Evolutionary conservation across 2,329 filamentous ascomycete species (phyloP).

Genomic region (Mollisiaceae sp.): DNA sequence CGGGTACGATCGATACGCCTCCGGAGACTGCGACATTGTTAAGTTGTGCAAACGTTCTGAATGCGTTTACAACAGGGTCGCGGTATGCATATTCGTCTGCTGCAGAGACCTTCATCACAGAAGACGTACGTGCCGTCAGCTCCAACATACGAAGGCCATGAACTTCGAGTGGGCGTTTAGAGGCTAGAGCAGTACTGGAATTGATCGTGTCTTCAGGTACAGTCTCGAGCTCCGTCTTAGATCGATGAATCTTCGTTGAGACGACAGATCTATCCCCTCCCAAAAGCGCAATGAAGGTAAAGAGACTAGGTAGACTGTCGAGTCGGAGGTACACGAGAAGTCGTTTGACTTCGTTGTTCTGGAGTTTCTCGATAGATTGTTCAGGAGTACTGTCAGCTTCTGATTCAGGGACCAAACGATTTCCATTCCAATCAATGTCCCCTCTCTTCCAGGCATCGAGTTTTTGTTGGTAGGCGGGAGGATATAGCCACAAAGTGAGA

Average conservation of each 20-base stretch:
- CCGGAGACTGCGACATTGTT: slow-evolving; percentile 84
- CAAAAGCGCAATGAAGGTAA: slow-evolving; percentile 82
- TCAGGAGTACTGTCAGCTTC: slow-evolving; percentile 43
- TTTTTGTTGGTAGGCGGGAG: slow-evolving; percentile 76
- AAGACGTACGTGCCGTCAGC: slow-evolving; percentile 89
- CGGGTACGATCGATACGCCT: slow-evolving; percentile 79
- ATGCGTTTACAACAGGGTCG: slow-evolving; percentile 90
- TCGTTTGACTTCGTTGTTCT: slow-evolving; percentile 59
- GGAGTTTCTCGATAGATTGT: slow-evolving; percentile 53
- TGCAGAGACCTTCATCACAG: slow-evolving; percentile 92
- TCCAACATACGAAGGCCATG: slow-evolving; percentile 87
- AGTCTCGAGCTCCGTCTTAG: slow-evolving; percentile 40
- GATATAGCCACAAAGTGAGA: slow-evolving; percentile 74
- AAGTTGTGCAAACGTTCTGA: slow-evolving; percentile 84
- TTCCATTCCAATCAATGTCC: slow-evolving; percentile 88
- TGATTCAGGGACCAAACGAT: slow-evolving; percentile 46
- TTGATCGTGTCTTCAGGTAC: slow-evolving; percentile 38
- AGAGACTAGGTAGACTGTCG: slow-evolving; percentile 81
- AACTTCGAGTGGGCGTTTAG: slow-evolving; percentile 34
- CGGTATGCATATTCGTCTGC: slow-evolving; percentile 72
- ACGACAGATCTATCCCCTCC: slow-evolving; percentile 55
- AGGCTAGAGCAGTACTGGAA: slow-evolving; percentile 31
- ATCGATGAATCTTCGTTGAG: slow-evolving; percentile 43
- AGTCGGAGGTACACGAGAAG: slow-evolving; percentile 83
- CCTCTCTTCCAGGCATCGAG: slow-evolving; percentile 77